A percentile compares a stretch with the other conserved stretches of the same genome.
Evolutionary conservation across 495 filamentous ascomycete species (phyloP).

Genomic region (Hypoxylon lenormandii): DNA sequence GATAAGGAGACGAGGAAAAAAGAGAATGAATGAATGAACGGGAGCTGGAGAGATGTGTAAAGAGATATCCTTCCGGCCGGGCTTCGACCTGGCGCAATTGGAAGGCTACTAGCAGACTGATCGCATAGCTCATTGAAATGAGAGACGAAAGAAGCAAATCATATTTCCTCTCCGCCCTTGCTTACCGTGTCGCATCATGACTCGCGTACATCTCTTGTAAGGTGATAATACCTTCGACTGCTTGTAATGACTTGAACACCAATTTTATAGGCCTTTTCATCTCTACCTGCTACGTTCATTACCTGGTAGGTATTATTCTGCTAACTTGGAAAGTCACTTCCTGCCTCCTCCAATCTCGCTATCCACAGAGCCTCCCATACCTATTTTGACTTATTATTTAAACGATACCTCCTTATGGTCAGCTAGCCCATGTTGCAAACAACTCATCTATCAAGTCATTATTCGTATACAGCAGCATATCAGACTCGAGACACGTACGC

Average conservation of each 20-base stretch:
- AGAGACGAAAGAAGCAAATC: background rate
- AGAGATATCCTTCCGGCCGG: background rate
- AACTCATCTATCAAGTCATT: conserved; percentile 1
- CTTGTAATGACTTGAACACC: too few species aligned
- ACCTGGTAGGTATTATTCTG: background rate
- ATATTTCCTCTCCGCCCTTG: background rate
- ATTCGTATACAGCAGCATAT: background rate
- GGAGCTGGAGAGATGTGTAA: background rate
- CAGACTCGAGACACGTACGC: background rate
- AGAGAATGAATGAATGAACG: background rate
- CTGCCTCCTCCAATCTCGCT: background rate
- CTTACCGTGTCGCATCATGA: too few species aligned
- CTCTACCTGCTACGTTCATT: background rate
- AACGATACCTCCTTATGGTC: background rate
- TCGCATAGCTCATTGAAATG: background rate
- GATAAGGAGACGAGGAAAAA: background rate
- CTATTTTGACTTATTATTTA: background rate
- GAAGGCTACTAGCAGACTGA: background rate
- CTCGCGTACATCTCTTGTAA: too few species aligned
- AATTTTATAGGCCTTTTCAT: background rate
- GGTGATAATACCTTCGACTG: too few species aligned
- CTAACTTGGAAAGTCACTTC: conserved; percentile 1
- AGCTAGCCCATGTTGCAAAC: background rate
- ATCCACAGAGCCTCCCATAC: background rate
- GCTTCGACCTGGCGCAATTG: background rate